These are phyloP conservation scores for Xanthoparmelia taractica DNA, from an alignment of 495 filamentous ascomycete species.

Conservation along the genomic window DNA sequence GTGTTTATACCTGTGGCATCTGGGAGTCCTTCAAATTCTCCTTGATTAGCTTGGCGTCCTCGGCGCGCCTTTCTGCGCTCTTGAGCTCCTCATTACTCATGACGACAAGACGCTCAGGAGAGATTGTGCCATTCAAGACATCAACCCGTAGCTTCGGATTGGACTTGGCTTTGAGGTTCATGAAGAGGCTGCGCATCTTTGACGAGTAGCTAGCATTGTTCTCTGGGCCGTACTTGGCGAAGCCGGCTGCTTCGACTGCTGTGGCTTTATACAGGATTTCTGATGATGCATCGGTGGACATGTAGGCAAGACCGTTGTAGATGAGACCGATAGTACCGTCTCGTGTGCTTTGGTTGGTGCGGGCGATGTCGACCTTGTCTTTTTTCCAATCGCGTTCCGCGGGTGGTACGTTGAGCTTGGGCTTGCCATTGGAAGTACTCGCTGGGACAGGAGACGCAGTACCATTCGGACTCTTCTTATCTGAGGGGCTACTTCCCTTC, in stretches of 20 bases:
- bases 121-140: constrained; percentile 66
- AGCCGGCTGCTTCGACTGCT: constrained; percentile 68
- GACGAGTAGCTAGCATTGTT: constrained; percentile 62
- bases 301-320: constrained; percentile 60
- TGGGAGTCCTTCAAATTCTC: constrained; percentile 95
- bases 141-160: constrained; percentile 67
- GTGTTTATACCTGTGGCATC: constrained; percentile 37
- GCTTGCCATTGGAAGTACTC: constrained; percentile 23
- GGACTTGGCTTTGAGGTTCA: constrained; percentile 86
- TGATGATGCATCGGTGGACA: constrained; percentile 40
- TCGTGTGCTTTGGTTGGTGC: constrained; percentile 62
- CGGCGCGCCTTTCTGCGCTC: constrained; percentile 57
- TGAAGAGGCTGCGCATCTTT: constrained; percentile 85
- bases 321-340: constrained; percentile 82
- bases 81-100: constrained; percentile 73
- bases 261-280: constrained; percentile 58
- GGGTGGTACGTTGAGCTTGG: constrained; percentile 62
- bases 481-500: constrained; percentile 47
- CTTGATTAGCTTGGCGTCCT: constrained; percentile 63
- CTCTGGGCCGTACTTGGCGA: constrained; percentile 54
- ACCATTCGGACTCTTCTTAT: constrained; percentile 37
- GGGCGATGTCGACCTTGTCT: constrained; percentile 64
- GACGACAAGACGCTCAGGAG: constrained; percentile 61
- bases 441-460: constrained; percentile 33
- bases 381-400: constrained; percentile 71